Evolutionary conservation across 2,329 filamentous ascomycete genomes (phyloP).

Genomic region (Fusarium sp.): DNA sequence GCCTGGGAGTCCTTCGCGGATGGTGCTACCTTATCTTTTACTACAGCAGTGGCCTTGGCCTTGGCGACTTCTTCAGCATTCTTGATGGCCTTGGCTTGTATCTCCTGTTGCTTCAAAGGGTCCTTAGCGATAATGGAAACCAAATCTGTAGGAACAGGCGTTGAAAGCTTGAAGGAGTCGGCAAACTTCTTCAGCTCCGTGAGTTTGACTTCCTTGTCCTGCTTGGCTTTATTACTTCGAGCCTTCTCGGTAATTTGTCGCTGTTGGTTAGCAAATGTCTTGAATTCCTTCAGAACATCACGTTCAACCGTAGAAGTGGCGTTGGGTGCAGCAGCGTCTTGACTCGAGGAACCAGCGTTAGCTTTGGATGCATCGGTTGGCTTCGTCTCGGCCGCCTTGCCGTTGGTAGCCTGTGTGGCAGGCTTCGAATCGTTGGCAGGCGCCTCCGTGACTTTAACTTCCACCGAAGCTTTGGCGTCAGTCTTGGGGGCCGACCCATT

Average conservation of each 20-base stretch:
- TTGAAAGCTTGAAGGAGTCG: constrained; percentile 91
- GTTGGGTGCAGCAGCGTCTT: constrained; percentile 60
- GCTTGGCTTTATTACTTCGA: constrained; percentile 68
- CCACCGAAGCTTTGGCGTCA: constrained; percentile 44
- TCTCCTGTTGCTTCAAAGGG: constrained; percentile 91
- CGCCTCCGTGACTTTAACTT: constrained; percentile 47
- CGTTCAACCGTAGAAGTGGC: constrained; percentile 71
- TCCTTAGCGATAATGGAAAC: constrained; percentile 97
- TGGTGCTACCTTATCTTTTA: constrained; percentile 57
- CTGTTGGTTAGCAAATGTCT: constrained; percentile 70
- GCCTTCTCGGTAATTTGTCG: constrained; percentile 67
- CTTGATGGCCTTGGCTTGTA: constrained; percentile 86
- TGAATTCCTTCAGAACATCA: constrained; percentile 72
- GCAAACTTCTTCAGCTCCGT: constrained; percentile 97
- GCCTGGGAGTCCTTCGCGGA: constrained; percentile 59
- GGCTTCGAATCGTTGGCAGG: constrained; percentile 48
- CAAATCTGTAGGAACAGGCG: constrained; percentile 89
- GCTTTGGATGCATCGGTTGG: constrained; percentile 42
- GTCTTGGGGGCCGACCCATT: constrained; percentile 48
- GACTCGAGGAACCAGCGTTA: constrained; percentile 53
- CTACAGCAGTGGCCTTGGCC: constrained; percentile 61
- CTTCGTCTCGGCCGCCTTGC: constrained; percentile 49
- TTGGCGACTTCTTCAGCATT: constrained; percentile 74
- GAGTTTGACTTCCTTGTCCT: constrained; percentile 90
- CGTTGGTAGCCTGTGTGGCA: constrained; percentile 51